These are phyloP conservation scores for Ustilago bromivora DNA, from an alignment of 1,284 basidiomycete genomes.

Conservation along the genomic window DNA sequence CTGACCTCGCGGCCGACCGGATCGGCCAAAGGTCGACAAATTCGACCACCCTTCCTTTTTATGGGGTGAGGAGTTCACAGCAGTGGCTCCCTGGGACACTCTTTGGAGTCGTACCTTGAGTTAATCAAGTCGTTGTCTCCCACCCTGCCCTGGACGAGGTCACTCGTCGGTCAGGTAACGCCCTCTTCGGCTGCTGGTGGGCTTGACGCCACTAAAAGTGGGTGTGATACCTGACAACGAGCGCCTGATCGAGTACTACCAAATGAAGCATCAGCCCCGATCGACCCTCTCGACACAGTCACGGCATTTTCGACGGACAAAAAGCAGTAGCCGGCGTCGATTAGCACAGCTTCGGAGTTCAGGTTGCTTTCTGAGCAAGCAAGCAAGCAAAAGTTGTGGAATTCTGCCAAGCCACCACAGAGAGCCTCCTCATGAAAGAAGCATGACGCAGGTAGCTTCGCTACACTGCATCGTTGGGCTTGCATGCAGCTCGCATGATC, in stretches of 20 bases:
- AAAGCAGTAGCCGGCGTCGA: background rate
- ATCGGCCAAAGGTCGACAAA: too few relatives aligned
- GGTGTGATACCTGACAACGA: background rate
- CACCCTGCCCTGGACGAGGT: too few relatives aligned
- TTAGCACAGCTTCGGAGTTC: background rate
- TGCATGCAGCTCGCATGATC: background rate
- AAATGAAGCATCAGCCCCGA: slow-evolving; percentile 1
- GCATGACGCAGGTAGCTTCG: background rate
- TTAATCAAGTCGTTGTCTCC: too few relatives aligned
- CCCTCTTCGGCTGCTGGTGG: background rate
- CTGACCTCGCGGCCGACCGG: too few relatives aligned
- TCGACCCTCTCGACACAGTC: background rate
- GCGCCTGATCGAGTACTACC: background rate
- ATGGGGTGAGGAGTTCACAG: too few relatives aligned
- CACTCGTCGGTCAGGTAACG: too few relatives aligned
- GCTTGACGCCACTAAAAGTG: background rate
- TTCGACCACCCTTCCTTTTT: too few relatives aligned
- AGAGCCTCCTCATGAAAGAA: background rate
- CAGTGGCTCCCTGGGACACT: too few relatives aligned
- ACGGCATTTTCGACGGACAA: background rate
- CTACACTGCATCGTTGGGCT: background rate
- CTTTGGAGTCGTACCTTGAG: too few relatives aligned
- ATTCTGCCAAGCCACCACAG: background rate
- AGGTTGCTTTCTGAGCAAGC: background rate
- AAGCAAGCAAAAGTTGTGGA: background rate